Conservation (phyloP, 345 rosid species). For the Carallia brachiata region DNA sequence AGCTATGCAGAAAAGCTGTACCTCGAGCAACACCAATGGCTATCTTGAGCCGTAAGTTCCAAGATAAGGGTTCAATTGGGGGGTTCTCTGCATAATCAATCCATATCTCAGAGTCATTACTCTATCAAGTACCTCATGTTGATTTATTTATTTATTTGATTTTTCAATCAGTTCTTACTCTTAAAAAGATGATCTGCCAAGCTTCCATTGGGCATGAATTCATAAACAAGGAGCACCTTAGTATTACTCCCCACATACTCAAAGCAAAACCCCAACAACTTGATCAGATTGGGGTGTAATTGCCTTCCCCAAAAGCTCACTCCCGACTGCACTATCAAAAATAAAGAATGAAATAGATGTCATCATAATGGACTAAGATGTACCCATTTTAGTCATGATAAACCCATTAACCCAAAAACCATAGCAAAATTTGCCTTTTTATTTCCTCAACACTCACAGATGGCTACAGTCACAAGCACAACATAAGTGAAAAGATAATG, state of each 20-base stretch:
- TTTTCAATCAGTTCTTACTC: slow-evolving; percentile 41
- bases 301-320: slow-evolving; percentile 71
- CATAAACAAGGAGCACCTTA: slow-evolving; percentile 71
- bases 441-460: too few relatives aligned
- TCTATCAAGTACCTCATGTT: neutral
- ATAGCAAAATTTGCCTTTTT: too few relatives aligned
- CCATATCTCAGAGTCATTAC: slow-evolving; percentile 3
- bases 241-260: slow-evolving; percentile 39
- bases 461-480: too few relatives aligned
- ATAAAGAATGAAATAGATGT: neutral
- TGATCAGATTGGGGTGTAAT: slow-evolving; percentile 77
- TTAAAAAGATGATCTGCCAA: slow-evolving; percentile 76
- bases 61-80: slow-evolving; percentile 57
- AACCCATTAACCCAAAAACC: too few relatives aligned
- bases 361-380: neutral
- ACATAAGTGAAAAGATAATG: too few relatives aligned
- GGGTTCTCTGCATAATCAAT: slow-evolving; percentile 39
- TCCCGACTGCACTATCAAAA: slow-evolving; percentile 56
- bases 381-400: too few relatives aligned
- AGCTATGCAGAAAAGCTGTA: slow-evolving; percentile 65
- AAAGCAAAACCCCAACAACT: slow-evolving; percentile 71
- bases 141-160: neutral
- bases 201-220: slow-evolving; percentile 75
- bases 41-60: slow-evolving; percentile 73
- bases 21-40: slow-evolving; percentile 78